Evolutionary conservation across 768 basidiomycete species (phyloP).

Genomic region (Neoboletus subvelutipes): DNA sequence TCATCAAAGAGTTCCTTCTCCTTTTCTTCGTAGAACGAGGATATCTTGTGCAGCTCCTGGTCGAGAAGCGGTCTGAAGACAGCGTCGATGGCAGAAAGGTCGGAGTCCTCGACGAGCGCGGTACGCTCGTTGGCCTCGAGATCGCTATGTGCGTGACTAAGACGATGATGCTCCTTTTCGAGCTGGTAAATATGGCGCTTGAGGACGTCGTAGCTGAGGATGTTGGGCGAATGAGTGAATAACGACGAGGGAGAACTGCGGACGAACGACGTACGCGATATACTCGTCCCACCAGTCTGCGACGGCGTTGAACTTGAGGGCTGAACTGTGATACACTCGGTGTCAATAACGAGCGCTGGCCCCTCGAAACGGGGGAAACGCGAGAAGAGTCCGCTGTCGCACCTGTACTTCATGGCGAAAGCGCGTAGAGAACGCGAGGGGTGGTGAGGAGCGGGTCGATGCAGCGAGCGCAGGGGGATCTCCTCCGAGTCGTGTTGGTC

Average conservation of each 20-base stretch:
- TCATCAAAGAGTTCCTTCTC: conserved; percentile 70
- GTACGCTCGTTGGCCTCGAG: conserved; percentile 64
- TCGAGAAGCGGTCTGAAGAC: conserved; percentile 77
- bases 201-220: conserved; percentile 71
- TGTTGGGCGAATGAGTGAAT: not conserved
- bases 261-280: conserved; percentile 63
- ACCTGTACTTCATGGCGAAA: conserved; percentile 38
- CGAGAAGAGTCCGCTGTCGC: not conserved
- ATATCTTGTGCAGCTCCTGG: conserved; percentile 79
- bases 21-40: conserved; percentile 73
- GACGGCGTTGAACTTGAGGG: conserved; percentile 88
- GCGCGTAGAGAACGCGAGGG: conserved; percentile 4
- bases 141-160: conserved; percentile 45
- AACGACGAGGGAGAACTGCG: not conserved
- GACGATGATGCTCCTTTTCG: conserved; percentile 69
- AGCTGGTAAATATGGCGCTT: conserved; percentile 86
- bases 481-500: conserved; percentile 23
- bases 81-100: conserved; percentile 45
- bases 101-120: conserved; percentile 47
- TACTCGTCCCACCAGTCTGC: conserved; percentile 94
- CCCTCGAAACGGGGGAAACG: not conserved
- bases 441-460: not conserved
- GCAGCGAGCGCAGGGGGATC: conserved; percentile 24
- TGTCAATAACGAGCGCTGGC: not conserved
- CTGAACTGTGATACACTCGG: conserved; percentile 48